These are phyloP conservation scores for Alternaria sp. DNA, from an alignment of 2,329 filamentous ascomycete genomes.

Conservation along the genomic window DNA sequence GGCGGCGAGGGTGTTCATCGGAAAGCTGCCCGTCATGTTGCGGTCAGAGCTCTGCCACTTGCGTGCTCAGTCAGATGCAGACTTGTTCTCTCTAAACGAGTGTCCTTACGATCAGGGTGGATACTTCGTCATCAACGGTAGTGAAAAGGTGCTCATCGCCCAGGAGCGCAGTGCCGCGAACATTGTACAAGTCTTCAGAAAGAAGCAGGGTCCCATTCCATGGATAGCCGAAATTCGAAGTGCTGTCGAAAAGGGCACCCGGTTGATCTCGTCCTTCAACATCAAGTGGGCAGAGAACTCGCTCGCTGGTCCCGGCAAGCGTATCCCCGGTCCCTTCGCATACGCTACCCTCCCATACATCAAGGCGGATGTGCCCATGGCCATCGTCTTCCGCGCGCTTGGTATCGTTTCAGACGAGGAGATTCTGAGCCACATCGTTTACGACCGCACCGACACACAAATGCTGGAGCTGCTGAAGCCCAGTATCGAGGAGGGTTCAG, in stretches of 20 bases:
- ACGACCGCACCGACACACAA: constrained; percentile 91
- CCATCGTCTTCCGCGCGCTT: constrained; percentile 92
- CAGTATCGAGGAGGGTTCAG: constrained; percentile 95
- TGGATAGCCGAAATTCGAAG: constrained; percentile 97
- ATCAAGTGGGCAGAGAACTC: constrained; percentile 91
- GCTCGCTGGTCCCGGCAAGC: constrained; percentile 75
- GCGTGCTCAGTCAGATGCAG: constrained; percentile 82
- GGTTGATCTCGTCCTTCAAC: constrained; percentile 90
- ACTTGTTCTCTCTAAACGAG: constrained; percentile 90
- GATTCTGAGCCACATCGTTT: constrained; percentile 97
- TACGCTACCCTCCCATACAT: constrained; percentile 93
- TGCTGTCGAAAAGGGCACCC: constrained; percentile 93
- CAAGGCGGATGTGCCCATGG: constrained; percentile 91
- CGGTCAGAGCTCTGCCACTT: constrained; percentile 96
- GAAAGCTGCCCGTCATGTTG: constrained; percentile 96
- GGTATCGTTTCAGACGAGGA: constrained; percentile 98
- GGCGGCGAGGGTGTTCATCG: constrained; percentile 84
- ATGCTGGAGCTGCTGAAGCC: constrained; percentile 98
- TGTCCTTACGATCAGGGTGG: constrained; percentile 98
- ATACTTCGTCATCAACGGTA: constrained; percentile 99
- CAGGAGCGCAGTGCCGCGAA: constrained; percentile 98
- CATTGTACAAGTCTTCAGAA: constrained; percentile 99
- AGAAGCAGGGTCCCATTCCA: constrained; percentile 91
- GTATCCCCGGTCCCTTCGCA: constrained; percentile 85
- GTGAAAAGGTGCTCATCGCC: constrained; percentile 97